phyloP scores from a whole-genome alignment of 805 yeast genomes.

The Candida caryicola region DNA sequence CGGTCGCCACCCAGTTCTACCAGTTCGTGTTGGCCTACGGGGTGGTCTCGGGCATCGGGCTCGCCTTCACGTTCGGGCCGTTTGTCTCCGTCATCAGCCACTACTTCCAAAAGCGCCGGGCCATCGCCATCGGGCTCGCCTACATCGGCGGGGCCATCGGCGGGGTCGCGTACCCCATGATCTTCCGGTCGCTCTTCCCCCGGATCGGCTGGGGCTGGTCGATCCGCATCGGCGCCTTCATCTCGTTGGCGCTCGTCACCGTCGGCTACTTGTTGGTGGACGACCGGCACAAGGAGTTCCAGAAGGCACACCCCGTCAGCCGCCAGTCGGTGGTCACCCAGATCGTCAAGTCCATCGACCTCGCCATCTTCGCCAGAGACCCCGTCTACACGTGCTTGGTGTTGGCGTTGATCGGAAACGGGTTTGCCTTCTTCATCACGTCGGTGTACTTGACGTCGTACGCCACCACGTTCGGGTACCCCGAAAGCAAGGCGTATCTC shows the following conservation, averaged over 20 bases:
- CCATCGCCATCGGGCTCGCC: slow-evolving; percentile 25
- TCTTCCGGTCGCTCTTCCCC: slow-evolving; percentile 24
- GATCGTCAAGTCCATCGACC: slow-evolving; percentile 22
- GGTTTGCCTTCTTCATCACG: slow-evolving; percentile 27
- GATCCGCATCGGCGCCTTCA: slow-evolving; percentile 23
- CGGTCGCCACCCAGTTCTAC: slow-evolving; percentile 19
- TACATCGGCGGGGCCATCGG: slow-evolving; percentile 34
- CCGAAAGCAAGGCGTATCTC: slow-evolving; percentile 17
- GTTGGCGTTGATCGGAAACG: slow-evolving; percentile 25
- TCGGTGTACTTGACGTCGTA: slow-evolving; percentile 24
- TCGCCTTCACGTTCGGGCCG: slow-evolving; percentile 24
- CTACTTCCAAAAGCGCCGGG: slow-evolving; percentile 24
- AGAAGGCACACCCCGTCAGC: slow-evolving; percentile 1
- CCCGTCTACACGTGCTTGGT: slow-evolving; percentile 21
- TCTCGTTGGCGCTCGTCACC: slow-evolving; percentile 15
- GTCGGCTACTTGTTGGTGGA: slow-evolving; percentile 15
- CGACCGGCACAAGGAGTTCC: slow-evolving; percentile 18
- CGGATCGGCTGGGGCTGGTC: slow-evolving; percentile 33
- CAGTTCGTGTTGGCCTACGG: slow-evolving; percentile 27
- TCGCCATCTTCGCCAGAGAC: slow-evolving; percentile 24
- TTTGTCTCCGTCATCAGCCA: slow-evolving; percentile 24
- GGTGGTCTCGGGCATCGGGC: slow-evolving; percentile 23
- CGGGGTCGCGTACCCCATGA: slow-evolving; percentile 27
- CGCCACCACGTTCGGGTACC: slow-evolving; percentile 22
- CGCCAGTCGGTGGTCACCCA: slow-evolving; percentile 8